phyloP scores from a whole-genome alignment of 441 rosid genomes.

The Adansonia gregorii region DNA sequence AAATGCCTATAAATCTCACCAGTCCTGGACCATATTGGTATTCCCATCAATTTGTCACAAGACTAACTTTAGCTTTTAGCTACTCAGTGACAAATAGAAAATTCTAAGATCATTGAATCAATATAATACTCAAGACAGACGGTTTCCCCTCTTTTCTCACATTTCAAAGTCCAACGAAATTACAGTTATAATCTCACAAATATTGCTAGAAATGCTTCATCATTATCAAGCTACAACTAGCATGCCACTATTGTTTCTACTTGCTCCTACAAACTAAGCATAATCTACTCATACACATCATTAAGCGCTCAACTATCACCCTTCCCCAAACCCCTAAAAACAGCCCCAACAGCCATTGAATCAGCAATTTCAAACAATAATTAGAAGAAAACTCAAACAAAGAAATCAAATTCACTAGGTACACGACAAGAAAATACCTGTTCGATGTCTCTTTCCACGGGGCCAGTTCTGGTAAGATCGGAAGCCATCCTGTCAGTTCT shows the following conservation, averaged over 20 bases:
- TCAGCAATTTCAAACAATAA: conserved; percentile 11
- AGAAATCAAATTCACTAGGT: conserved; percentile 9
- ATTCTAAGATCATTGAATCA: neutral
- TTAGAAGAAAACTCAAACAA: neutral
- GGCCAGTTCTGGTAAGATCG: conserved; percentile 80
- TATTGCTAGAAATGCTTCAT: neutral
- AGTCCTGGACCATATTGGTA: neutral
- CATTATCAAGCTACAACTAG: neutral
- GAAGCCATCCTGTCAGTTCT: conserved; percentile 80
- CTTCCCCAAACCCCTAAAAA: neutral
- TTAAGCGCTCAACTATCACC: neutral
- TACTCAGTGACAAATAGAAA: neutral
- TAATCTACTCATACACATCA: conserved; percentile 6
- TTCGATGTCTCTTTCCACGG: conserved; percentile 86
- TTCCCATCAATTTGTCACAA: neutral
- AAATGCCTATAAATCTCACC: neutral
- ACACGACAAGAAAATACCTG: conserved; percentile 57
- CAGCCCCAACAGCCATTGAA: neutral
- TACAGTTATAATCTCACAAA: neutral
- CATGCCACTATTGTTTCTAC: conserved; percentile 16
- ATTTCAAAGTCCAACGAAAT: neutral
- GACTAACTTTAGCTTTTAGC: neutral
- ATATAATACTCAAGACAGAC: conserved; percentile 4
- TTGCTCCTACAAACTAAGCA: conserved; percentile 8
- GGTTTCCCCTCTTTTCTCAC: neutral